Percentiles rank a stretch among this genome's conserved stretches.
phyloP scores from a whole-genome alignment of 2,329 filamentous ascomycete species.

The Metarhizium humberi region DNA sequence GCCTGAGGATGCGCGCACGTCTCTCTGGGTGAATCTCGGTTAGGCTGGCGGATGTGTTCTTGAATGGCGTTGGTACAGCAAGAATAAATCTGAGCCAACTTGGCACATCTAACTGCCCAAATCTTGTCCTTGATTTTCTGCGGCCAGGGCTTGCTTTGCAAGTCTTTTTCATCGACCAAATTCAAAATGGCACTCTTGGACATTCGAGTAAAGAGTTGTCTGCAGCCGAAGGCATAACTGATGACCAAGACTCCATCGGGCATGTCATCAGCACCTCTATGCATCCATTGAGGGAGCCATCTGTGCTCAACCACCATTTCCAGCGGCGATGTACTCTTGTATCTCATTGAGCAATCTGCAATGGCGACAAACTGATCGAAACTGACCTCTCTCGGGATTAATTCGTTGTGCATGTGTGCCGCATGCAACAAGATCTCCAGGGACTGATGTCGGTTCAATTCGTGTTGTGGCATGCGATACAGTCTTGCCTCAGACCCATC shows the following conservation, averaged over 20 bases:
- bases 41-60: slow-evolving; percentile 32
- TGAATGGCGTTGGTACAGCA: slow-evolving; percentile 34
- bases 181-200: slow-evolving; percentile 40
- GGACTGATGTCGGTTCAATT: slow-evolving; percentile 30
- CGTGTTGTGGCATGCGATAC: slow-evolving; percentile 44
- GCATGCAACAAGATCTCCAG: slow-evolving; percentile 40
- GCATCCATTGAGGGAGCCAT: slow-evolving; percentile 44
- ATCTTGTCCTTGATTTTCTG: slow-evolving; percentile 37
- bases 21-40: slow-evolving; percentile 11
- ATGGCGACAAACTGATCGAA: slow-evolving; percentile 43
- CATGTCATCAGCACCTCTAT: slow-evolving; percentile 36
- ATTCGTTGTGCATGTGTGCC: slow-evolving; percentile 38
- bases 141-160: slow-evolving; percentile 36
- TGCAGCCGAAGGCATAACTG: slow-evolving; percentile 41
- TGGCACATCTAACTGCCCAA: slow-evolving; percentile 37
- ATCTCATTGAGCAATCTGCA: slow-evolving; percentile 39
- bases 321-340: slow-evolving; percentile 41
- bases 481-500: slow-evolving; percentile 36
- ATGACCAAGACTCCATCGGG: slow-evolving; percentile 41
- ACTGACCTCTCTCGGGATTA: slow-evolving; percentile 34
- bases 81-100: slow-evolving; percentile 39
- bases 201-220: slow-evolving; percentile 38
- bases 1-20: slow-evolving; percentile 11
- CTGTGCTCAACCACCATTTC: slow-evolving; percentile 39
- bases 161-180: slow-evolving; percentile 31